Evolutionary conservation across 805 yeast genomes (phyloP).

Genomic region (Metschnikowia chrysomelidarum): DNA sequence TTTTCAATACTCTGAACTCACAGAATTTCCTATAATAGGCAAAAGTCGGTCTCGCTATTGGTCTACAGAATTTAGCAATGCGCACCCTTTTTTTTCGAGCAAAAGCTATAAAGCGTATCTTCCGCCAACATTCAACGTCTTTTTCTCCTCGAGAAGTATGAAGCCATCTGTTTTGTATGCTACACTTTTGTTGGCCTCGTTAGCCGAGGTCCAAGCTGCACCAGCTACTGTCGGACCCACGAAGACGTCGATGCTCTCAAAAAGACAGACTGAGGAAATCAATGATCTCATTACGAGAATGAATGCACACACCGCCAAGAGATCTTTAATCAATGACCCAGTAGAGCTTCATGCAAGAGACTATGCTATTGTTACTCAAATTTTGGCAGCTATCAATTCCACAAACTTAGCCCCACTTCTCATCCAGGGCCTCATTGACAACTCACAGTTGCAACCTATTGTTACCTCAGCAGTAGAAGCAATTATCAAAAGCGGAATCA

Average conservation of each 20-base stretch:
- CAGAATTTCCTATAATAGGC: too few relatives aligned
- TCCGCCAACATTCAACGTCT: too few relatives aligned
- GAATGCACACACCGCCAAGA: slow-evolving; percentile 29
- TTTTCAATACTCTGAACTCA: too few relatives aligned
- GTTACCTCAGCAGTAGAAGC: slow-evolving; percentile 28
- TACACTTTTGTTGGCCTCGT: slow-evolving; percentile 19
- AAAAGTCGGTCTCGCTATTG: too few relatives aligned
- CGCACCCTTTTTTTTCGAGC: too few relatives aligned
- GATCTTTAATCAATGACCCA: slow-evolving; percentile 22
- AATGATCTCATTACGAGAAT: slow-evolving; percentile 28
- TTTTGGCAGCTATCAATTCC: slow-evolving; percentile 35
- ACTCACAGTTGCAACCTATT: slow-evolving; percentile 29
- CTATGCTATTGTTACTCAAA: slow-evolving; percentile 38
- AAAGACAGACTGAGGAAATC: slow-evolving; percentile 22
- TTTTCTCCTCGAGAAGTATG: too few relatives aligned
- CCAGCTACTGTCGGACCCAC: slow-evolving; percentile 18
- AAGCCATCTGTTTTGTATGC: slow-evolving; percentile 16
- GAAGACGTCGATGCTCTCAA: slow-evolving; percentile 9
- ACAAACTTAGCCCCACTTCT: slow-evolving; percentile 38
- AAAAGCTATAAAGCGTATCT: too few relatives aligned
- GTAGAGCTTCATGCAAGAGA: slow-evolving; percentile 36
- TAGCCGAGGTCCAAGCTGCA: slow-evolving; percentile 17
- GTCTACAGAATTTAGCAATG: too few relatives aligned
- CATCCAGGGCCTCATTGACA: slow-evolving; percentile 32
- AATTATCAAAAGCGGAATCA: slow-evolving; percentile 30